Evolutionary conservation across 768 basidiomycete genomes (phyloP).

Genomic region (Pleurotus cornucopiae): DNA sequence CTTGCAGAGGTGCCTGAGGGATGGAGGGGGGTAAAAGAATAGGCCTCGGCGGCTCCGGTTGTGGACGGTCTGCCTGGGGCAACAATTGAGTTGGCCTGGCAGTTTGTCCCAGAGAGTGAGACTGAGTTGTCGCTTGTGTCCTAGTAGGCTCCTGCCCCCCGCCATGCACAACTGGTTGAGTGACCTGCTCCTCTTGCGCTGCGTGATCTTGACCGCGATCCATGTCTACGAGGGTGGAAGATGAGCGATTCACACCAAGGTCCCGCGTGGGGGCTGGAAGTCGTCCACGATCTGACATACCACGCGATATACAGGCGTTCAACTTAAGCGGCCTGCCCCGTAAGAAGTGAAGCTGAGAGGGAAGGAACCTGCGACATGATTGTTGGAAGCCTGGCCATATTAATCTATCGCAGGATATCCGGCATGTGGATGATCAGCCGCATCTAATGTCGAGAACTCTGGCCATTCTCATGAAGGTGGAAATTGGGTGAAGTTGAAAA

Average conservation of each 20-base stretch:
- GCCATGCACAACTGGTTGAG: neutral
- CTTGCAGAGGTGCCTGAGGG: neutral
- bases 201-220: slow-evolving; percentile 3
- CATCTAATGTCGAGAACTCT: too few species aligned
- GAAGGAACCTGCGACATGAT: too few species aligned
- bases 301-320: slow-evolving; percentile 5
- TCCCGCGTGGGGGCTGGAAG: neutral
- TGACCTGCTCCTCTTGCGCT: neutral
- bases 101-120: too few species aligned
- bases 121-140: too few species aligned
- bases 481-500: too few species aligned
- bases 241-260: neutral
- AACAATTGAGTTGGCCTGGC: neutral
- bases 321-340: too few species aligned
- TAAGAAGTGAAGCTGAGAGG: too few species aligned
- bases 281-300: slow-evolving; percentile 1
- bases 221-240: slow-evolving; percentile 1
- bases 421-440: too few species aligned
- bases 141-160: too few species aligned
- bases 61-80: neutral
- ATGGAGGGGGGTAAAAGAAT: neutral
- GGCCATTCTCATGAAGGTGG: too few species aligned
- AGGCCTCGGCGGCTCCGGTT: neutral
- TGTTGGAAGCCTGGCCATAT: neutral
- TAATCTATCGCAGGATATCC: too few species aligned